Conservation (phyloP, 176 grass and related monocot genomes). For the Guadua angustifolia region DNA sequence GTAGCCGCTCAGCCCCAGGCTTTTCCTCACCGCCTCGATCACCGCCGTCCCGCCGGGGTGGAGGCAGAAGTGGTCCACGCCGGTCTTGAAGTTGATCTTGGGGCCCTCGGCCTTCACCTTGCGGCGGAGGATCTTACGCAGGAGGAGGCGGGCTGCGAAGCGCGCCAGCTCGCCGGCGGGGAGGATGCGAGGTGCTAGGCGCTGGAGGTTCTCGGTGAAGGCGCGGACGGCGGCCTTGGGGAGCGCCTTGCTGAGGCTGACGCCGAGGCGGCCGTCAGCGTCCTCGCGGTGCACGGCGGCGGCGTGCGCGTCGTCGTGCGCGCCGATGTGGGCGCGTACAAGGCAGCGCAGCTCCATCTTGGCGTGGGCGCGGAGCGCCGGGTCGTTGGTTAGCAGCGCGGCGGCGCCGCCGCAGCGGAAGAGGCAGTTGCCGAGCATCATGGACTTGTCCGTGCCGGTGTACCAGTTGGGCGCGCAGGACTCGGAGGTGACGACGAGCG, state of each 20-base stretch:
- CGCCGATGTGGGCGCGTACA: constrained; percentile 62
- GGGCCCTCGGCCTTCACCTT: constrained; percentile 16
- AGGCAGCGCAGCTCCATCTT: constrained; percentile 82
- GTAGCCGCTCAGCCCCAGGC: constrained; percentile 51
- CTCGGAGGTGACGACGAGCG: constrained; percentile 72
- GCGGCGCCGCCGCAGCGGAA: constrained; percentile 85
- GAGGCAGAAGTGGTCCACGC: constrained; percentile 91
- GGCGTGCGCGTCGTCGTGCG: constrained; percentile 65
- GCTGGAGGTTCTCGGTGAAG: constrained; percentile 77
- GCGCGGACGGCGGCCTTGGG: constrained; percentile 84
- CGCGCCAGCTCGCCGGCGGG: constrained; percentile 57
- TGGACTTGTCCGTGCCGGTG: constrained; percentile 86
- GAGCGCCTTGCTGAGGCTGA: constrained; percentile 87
- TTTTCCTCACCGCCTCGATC: constrained; percentile 69
- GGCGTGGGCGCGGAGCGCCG: constrained; percentile 41
- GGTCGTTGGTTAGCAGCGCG: constrained; percentile 81
- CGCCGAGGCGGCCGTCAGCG: constrained; percentile 63
- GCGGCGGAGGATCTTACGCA: constrained; percentile 50
- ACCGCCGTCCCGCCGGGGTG: constrained; percentile 87
- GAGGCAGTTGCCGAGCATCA: constrained; percentile 97
- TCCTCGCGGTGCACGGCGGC: constrained; percentile 77
- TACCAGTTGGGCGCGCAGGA: constrained; percentile 89
- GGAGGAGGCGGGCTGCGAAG: constrained; percentile 43
- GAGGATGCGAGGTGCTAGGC: constrained; percentile 63
- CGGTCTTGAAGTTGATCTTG: constrained; percentile 76